Evolutionary conservation across 148 eudicot species (phyloP), one percentile per base, ranked within the genome.

Genomic region (Cornus suecica): DNA sequence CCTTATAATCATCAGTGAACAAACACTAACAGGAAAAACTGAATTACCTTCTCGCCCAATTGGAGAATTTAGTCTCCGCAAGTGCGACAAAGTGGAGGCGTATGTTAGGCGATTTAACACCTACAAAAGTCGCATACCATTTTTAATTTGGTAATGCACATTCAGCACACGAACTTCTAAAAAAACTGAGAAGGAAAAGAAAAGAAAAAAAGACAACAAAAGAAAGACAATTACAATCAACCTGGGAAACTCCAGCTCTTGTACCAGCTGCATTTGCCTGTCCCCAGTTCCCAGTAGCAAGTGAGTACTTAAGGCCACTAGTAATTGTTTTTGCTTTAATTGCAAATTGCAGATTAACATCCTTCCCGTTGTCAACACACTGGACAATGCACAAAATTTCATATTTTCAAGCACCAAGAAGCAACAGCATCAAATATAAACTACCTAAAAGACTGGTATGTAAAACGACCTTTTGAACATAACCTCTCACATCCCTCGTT

Each of bases 211-310:
- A 34, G 11, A 69, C 23, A 14, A 41, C 13, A 41, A 37, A 68
- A 25, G 42, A 10, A 67, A 64, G 51, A 10, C 13, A n/a, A 3
- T 24, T 29, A 25, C 27, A 66, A 63, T 27, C 14, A 66, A 87
- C 90, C 92, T 95, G 98, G 5, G 99, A 95, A 81, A 95, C 99
- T 54, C 99, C 99, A 72, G 99, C 97, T 78, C 99, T 91, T 41
- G 99, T 95, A 69, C 99, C 99, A 66, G 99, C 99, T 15, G 94
- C 99, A 84, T 95, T 95, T 76, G 98, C 97, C 78, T 90, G 94
- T 26, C 99, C 99, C 99, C 99, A 95, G 73, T 95, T 95, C 29
- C 99, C 99, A 80, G 99, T 95, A 65, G 99, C 97, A 78, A 95
- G 93, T 14, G 99, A 92, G 72, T 93, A 95, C 66, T 95, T 95